A percentile compares a stretch with the other conserved stretches of the same genome.
Evolutionary conservation across 2,329 filamentous ascomycete genomes (phyloP).

Genomic region (Piedraia hortae): DNA sequence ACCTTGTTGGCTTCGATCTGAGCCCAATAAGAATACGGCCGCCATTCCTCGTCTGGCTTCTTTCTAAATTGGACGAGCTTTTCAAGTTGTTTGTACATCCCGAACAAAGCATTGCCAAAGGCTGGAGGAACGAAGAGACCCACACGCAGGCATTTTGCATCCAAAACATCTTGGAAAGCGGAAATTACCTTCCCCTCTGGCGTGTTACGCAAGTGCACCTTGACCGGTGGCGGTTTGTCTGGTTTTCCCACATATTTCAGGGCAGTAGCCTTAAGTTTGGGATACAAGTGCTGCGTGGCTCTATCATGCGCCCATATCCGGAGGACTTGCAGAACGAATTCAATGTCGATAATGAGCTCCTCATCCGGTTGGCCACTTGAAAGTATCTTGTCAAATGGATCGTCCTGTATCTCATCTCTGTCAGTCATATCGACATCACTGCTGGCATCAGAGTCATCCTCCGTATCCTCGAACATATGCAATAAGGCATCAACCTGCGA

Average conservation of each 20-base stretch:
- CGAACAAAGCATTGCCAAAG: slow-evolving; percentile 7
- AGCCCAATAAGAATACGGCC: slow-evolving; percentile 10
- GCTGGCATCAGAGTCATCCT: too few species aligned
- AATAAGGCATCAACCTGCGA: too few species aligned
- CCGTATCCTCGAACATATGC: too few species aligned
- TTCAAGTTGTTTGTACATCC: slow-evolving; percentile 12
- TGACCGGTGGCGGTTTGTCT: slow-evolving; percentile 6
- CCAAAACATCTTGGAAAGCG: slow-evolving; percentile 10
- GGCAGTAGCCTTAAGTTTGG: slow-evolving; percentile 2
- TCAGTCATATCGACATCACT: too few species aligned
- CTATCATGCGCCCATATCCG: slow-evolving; percentile 4
- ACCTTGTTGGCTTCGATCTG: slow-evolving; percentile 8
- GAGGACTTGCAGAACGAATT: slow-evolving; percentile 4
- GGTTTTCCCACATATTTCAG: slow-evolving; percentile 7
- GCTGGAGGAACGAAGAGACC: slow-evolving; percentile 6
- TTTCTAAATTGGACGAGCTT: slow-evolving; percentile 10
- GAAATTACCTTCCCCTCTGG: slow-evolving; percentile 10
- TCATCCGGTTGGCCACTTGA: slow-evolving; percentile 12
- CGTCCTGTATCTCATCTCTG: too few species aligned
- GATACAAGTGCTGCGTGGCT: slow-evolving; percentile 2
- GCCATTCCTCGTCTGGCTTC: slow-evolving; percentile 6
- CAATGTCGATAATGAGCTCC: slow-evolving; percentile 7
- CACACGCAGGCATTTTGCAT: slow-evolving; percentile 9
- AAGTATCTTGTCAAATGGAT: slow-evolving; percentile 11
- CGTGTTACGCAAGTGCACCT: slow-evolving; percentile 7